These are phyloP conservation scores for Cenchrus purpureus DNA, from an alignment of 176 grass and related monocot genomes.

Conservation along the genomic window DNA sequence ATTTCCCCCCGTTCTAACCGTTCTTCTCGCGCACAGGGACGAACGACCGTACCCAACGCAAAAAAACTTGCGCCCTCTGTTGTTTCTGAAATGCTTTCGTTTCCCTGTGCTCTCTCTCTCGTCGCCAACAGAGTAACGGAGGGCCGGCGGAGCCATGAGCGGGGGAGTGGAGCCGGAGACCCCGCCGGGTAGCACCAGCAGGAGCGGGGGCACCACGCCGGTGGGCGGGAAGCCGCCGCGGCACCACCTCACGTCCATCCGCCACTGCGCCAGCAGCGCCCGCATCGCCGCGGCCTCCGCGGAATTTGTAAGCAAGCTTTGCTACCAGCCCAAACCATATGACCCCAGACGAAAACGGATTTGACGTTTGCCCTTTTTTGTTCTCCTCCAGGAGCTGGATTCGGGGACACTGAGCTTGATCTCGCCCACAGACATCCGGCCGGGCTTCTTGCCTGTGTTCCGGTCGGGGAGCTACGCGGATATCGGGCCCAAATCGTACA, in stretches of 20 bases:
- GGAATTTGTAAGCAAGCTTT: constrained; percentile 55
- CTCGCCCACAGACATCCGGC: constrained; percentile 62
- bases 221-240: constrained; percentile 74
- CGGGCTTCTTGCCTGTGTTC: constrained; percentile 70
- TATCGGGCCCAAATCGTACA: constrained; percentile 72
- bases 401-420: constrained; percentile 65
- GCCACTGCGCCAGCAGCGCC: constrained; percentile 67
- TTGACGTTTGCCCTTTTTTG: not conserved
- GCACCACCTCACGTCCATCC: constrained; percentile 68
- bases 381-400: constrained; percentile 65
- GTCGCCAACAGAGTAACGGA: constrained; percentile 34
- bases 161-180: constrained; percentile 59
- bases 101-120: constrained; percentile 31
- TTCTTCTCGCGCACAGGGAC: constrained; percentile 14
- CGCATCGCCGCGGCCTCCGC: constrained; percentile 64
- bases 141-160: constrained; percentile 31
- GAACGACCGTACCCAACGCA: constrained; percentile 13
- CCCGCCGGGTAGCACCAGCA: constrained; percentile 36
- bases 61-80: not conserved
- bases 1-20: not conserved
- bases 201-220: constrained; percentile 37
- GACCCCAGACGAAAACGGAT: not conserved
- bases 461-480: constrained; percentile 83
- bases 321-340: not conserved
- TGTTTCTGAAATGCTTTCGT: constrained; percentile 39